phyloP scores from a whole-genome alignment of 257 asterid genomes.

The Primulina tabacum region DNA sequence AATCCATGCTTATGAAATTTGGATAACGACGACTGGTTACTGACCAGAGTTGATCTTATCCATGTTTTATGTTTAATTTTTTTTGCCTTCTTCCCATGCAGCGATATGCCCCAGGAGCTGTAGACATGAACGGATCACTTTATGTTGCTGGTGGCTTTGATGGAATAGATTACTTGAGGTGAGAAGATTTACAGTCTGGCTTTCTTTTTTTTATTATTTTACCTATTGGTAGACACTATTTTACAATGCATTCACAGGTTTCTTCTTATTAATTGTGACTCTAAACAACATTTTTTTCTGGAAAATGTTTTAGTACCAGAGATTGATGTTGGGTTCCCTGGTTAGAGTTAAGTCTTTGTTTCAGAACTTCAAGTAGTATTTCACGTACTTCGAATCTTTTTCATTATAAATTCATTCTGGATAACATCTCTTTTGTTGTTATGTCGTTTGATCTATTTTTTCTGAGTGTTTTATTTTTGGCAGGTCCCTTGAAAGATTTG shows the following conservation, averaged over 20 bases:
- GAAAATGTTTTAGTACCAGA: too few species aligned
- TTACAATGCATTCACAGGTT: conserved; percentile 7
- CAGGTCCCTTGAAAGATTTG: conserved; percentile 71
- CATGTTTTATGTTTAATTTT: neutral
- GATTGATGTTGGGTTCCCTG: too few species aligned
- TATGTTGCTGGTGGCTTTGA: conserved; percentile 71
- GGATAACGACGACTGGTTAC: neutral
- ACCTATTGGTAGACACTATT: conserved; percentile 12
- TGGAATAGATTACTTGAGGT: conserved; percentile 58
- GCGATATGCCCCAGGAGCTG: conserved; percentile 60
- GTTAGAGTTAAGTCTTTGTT: too few species aligned
- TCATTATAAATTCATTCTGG: too few species aligned
- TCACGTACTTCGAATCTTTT: too few species aligned
- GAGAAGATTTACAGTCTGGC: conserved; percentile 14
- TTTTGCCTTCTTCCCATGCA: conserved; percentile 26
- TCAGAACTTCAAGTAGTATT: too few species aligned
- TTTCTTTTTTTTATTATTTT: conserved; percentile 3
- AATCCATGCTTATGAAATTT: too few species aligned
- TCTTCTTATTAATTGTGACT: neutral
- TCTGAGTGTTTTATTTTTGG: neutral
- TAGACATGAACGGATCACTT: conserved; percentile 47
- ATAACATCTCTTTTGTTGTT: too few species aligned
- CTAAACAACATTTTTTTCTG: too few species aligned
- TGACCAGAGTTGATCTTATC: conserved; percentile 1
- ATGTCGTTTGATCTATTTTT: conserved; percentile 5